These are phyloP conservation scores for Pleurozium schreberi DNA, from an alignment of 225 moss, liverwort and hornwort genomes.

Conservation along the genomic window DNA sequence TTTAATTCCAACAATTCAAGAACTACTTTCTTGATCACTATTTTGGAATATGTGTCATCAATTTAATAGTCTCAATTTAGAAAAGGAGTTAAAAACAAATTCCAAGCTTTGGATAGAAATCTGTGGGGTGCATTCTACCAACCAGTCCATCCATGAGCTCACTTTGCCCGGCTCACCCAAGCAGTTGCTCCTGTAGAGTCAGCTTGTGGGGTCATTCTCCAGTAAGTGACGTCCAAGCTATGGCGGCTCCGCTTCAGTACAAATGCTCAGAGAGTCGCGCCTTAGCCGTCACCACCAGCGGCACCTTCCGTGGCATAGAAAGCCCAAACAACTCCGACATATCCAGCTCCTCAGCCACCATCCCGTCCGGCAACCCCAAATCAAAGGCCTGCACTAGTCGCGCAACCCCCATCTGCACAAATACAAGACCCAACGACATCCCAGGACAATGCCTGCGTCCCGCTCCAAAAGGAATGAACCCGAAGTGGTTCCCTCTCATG, in stretches of 20 bases:
- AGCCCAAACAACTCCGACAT: constrained; percentile 7
- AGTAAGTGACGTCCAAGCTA: not conserved
- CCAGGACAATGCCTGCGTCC: constrained; percentile 27
- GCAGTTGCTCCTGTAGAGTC: too few species aligned
- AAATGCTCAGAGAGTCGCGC: not conserved
- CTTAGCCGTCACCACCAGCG: not conserved
- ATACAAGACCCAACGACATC: not conserved
- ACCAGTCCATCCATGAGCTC: too few species aligned
- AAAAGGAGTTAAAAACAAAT: too few species aligned
- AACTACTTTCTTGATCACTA: too few species aligned
- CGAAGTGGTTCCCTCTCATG: constrained; percentile 6
- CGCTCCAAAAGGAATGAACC: constrained; percentile 29
- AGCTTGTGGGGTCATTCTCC: too few species aligned
- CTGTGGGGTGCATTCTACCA: too few species aligned
- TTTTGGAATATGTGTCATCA: too few species aligned
- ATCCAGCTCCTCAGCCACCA: not conserved
- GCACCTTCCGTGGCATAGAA: not conserved
- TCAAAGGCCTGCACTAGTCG: constrained; percentile 27
- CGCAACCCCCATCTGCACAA: constrained; percentile 6
- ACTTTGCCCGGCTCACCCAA: too few species aligned
- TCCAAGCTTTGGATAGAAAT: too few species aligned
- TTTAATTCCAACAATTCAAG: too few species aligned
- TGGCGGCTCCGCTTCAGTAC: not conserved
- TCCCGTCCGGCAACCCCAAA: not conserved
- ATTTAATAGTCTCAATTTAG: too few species aligned